A percentile compares a stretch with the other conserved stretches of the same genome.
Evolutionary conservation across 2,329 filamentous ascomycete genomes (phyloP).

Genomic region (Monosporascus sp.): DNA sequence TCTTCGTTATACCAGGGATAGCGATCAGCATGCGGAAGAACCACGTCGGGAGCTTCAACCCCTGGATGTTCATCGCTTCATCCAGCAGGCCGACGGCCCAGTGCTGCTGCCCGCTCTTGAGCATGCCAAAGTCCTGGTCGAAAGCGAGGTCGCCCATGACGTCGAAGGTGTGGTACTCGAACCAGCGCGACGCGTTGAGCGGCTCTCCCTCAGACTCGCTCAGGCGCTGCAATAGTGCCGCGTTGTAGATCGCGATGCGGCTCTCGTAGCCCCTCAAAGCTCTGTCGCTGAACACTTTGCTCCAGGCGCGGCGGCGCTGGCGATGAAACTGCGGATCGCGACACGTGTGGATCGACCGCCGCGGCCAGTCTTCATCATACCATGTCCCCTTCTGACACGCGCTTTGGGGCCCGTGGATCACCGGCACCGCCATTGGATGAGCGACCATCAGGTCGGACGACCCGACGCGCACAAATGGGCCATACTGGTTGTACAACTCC

Average conservation of each 20-base stretch:
- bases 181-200: slow-evolving; percentile 14
- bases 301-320: slow-evolving; percentile 10
- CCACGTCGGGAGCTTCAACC: slow-evolving; percentile 10
- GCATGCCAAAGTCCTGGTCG: slow-evolving; percentile 22
- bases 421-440: slow-evolving; percentile 9
- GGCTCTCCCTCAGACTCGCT: background rate
- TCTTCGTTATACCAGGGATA: slow-evolving; percentile 1
- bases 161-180: slow-evolving; percentile 18
- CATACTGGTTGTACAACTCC: slow-evolving; percentile 7
- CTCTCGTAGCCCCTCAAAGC: slow-evolving; percentile 7
- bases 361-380: slow-evolving; percentile 8
- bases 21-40: slow-evolving; percentile 5
- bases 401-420: slow-evolving; percentile 4
- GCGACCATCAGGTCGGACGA: slow-evolving; percentile 9
- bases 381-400: slow-evolving; percentile 7
- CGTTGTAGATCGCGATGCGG: slow-evolving; percentile 5
- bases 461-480: slow-evolving; percentile 7
- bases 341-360: slow-evolving; percentile 5
- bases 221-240: slow-evolving; percentile 3
- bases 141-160: slow-evolving; percentile 27
- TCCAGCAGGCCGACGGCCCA: slow-evolving; percentile 6
- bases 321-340: slow-evolving; percentile 7
- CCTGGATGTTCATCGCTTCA: background rate
- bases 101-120: slow-evolving; percentile 10
- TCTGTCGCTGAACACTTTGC: slow-evolving; percentile 10